Base-by-base conservation (phyloP, 495 filamentous ascomycete genomes). In the Penicillium taxi region DNA sequence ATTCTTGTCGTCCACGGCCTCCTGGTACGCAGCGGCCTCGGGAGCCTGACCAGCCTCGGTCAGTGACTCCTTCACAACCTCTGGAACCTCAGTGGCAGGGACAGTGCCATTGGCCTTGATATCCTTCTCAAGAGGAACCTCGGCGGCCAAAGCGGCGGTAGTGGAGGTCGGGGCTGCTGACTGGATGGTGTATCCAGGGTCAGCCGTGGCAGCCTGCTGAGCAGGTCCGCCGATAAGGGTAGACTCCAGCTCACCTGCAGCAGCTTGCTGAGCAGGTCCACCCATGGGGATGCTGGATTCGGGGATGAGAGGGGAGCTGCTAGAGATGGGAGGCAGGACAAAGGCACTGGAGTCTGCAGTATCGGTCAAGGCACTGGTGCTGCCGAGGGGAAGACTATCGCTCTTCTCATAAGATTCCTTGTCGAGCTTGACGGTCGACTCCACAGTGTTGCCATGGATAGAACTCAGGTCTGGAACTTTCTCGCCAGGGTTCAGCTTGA, bases 231-330 rank as follows among this genome's bases (percentile, higher is more conserved):
- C 45, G 19, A 41, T 25, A 16, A 33, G 31, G 3, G 15, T 29
- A 9, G 28, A 32, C 8, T 46, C 39, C 9, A 35, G 22, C 8
- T 45, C 49, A 15, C n/a, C 39, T 2, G 27, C 13, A 6, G 49
- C 45, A 13, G 42, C 44, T 7, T 28, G 42, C 34, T 53, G 50
- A 2, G 50, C 47, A 16, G 50, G 50, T 9, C 52, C 47, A 31
- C 70, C 72, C 47, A 88, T 82, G 12, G 84, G 84, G 35, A 93
- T 70, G 58, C 84, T 86, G 15, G 86, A 91, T 62, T 94, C 86
- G 7, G 87, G 87, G 45, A 91, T 90, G n/a, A n/a, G n/a, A n/a
- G n/a, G n/a, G 64, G 84, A 61, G 58, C 73, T 80, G 21, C 63
- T 69, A 9, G 71, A 66, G 24, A 80, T 58, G n/a, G 73, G 68